phyloP scores from a whole-genome alignment of 1,139 yeast genomes.

The Meyerozyma smithsonii region DNA sequence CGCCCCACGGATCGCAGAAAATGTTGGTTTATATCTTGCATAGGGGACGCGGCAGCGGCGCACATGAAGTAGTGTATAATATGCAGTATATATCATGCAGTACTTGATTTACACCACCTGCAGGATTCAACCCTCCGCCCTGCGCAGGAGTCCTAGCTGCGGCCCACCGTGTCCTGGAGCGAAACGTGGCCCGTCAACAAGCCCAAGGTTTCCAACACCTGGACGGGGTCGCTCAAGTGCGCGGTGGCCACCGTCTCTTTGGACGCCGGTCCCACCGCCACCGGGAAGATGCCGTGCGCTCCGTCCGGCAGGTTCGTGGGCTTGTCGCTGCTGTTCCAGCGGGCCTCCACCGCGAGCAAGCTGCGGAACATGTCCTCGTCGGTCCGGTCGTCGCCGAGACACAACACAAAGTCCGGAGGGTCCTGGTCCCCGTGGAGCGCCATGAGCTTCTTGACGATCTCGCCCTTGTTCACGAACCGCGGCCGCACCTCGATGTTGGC shows the following conservation, averaged over 20 bases:
- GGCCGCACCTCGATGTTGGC: conserved; percentile 98
- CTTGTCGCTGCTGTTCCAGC: conserved; percentile 35
- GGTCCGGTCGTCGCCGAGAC: conserved; percentile 93
- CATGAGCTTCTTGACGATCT: conserved; percentile 77
- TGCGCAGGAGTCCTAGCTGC: not conserved
- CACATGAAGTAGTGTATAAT: too few species aligned
- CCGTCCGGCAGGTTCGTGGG: conserved; percentile 41
- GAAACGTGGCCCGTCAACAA: conserved; percentile 72
- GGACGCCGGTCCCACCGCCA: conserved; percentile 93
- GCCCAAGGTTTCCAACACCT: conserved; percentile 82
- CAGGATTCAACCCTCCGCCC: too few species aligned
- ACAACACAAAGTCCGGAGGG: conserved; percentile 75
- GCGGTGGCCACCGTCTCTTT: conserved; percentile 85
- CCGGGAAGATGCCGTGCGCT: conserved; percentile 71
- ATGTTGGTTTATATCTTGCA: not conserved
- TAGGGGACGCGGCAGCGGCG: too few species aligned
- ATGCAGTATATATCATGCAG: too few species aligned
- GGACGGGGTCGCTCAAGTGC: conserved; percentile 80
- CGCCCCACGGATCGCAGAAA: not conserved
- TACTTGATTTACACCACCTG: too few species aligned
- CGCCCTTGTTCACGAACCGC: conserved; percentile 90
- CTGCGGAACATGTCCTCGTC: conserved; percentile 97
- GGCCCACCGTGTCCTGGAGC: conserved; percentile 70
- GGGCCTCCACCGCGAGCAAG: conserved; percentile 53
- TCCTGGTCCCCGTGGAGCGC: conserved; percentile 30